Evolutionary conservation across 2,329 filamentous ascomycete species (phyloP).

Genomic region (Lecanosticta acicola): DNA sequence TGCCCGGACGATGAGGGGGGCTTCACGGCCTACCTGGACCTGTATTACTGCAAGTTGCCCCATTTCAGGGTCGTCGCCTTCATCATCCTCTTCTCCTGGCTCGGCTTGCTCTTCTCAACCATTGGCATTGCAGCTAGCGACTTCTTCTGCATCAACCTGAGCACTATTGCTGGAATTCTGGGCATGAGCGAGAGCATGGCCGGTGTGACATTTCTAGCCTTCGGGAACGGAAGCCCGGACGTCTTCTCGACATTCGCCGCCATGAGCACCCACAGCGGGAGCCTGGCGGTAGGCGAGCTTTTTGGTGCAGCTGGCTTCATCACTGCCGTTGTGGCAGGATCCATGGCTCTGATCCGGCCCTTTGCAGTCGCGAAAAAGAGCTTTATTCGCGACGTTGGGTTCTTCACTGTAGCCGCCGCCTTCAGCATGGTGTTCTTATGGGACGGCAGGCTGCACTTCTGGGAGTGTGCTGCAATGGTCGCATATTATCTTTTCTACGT

Average conservation of each 20-base stretch:
- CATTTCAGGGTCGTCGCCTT: slow-evolving; percentile 72
- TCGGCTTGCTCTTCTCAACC: slow-evolving; percentile 85
- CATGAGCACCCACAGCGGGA: slow-evolving; percentile 95
- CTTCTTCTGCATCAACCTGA: slow-evolving; percentile 96
- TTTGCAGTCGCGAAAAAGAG: slow-evolving; percentile 86
- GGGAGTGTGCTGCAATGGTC: slow-evolving; percentile 90
- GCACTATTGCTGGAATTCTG: slow-evolving; percentile 80
- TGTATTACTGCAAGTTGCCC: slow-evolving; percentile 81
- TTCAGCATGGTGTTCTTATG: slow-evolving; percentile 85
- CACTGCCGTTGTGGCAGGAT: slow-evolving; percentile 89
- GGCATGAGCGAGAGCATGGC: slow-evolving; percentile 94
- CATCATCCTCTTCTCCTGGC: slow-evolving; percentile 69
- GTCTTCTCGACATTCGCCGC: slow-evolving; percentile 98
- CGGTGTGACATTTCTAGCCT: slow-evolving; percentile 91
- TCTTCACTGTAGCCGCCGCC: slow-evolving; percentile 79
- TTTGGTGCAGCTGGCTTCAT: slow-evolving; percentile 96
- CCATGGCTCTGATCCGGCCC: slow-evolving; percentile 93
- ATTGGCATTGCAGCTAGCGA: slow-evolving; percentile 97
- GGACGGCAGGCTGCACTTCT: slow-evolving; percentile 75
- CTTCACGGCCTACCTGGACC: slow-evolving; percentile 75
- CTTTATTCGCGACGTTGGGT: slow-evolving; percentile 84
- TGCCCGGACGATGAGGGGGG: slow-evolving; percentile 88
- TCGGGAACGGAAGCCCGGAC: slow-evolving; percentile 96
- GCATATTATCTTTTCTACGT: slow-evolving; percentile 89
- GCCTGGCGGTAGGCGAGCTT: slow-evolving; percentile 88